Base-by-base conservation (phyloP, 768 basidiomycete species). In the Harrya chromipes region DNA sequence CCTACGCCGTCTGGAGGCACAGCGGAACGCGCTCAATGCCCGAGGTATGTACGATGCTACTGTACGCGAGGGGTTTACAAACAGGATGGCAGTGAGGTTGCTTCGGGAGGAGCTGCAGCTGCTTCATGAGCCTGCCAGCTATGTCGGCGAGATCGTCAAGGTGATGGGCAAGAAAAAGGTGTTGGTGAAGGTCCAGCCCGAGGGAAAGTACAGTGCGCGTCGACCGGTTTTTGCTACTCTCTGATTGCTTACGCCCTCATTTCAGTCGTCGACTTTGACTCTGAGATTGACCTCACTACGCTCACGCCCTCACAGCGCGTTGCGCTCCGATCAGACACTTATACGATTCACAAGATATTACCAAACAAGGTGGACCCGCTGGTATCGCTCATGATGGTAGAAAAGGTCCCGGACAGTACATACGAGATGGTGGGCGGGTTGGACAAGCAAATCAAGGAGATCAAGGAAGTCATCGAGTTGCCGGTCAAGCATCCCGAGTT, bases 111-210 rank as follows among this genome's bases (percentile, higher is more conserved):
- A 95, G 70, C 74, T 98, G 3, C 94, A 94, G 62, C 75, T 94
- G 12, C 74, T 97, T 7, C 93, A 94, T 56, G 95, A 98, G 63
- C 94, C 97, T 0, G 95, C 94, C 23, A 91, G 88, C 65, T 97
- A 98, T 72, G 94, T 99, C 35, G 97, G 97, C 7, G 97, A 98
- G 71, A 84, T 98, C 12, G 87, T 97, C 58, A 98, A 95, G 72
- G 87, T 97, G 6, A 99, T 98, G 97, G 93, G 94, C 47, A 97
- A 97, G 86, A 98, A 85, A 70, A 97, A 97, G 71, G 94, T 98
- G 13, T 73, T 98, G 36, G 94, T 99, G 54, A 97, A 99, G 68
- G 93, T 98, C 6, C 94, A 97, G 67, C 95, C 94, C 0, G 94
- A 99, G 74, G 97, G 95, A 45, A 97, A 97, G 83, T 97, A 97